phyloP scores from a whole-genome alignment of 2,329 filamentous ascomycete genomes.

The Amauroascus niger region DNA sequence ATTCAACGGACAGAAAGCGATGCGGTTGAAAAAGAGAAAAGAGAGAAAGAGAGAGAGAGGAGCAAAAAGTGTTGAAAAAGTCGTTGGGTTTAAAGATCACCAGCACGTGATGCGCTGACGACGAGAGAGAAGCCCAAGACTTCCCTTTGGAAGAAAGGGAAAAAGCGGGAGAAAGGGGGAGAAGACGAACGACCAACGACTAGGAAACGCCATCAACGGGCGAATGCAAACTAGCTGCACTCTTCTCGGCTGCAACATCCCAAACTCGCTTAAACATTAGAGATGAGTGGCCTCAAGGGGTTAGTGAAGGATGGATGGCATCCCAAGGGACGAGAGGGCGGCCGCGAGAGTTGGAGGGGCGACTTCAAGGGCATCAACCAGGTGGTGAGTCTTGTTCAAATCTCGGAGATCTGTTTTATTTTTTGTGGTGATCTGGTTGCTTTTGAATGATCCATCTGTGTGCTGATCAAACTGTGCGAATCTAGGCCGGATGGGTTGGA shows the following conservation, averaged over 20 bases:
- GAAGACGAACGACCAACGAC: background rate
- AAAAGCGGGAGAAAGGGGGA: no score
- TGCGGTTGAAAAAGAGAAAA: no score
- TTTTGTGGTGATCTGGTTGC: no score
- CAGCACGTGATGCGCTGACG: slow-evolving; percentile 1
- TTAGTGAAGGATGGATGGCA: slow-evolving; percentile 47
- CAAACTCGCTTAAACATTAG: background rate
- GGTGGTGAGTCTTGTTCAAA: slow-evolving; percentile 37
- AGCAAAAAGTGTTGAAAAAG: background rate
- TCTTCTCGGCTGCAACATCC: background rate
- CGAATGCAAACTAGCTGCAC: no score
- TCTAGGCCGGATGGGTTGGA: slow-evolving; percentile 50
- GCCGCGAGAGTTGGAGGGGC: slow-evolving; percentile 45
- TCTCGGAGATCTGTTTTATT: no score
- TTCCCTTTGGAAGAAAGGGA: no score
- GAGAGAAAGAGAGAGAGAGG: no score
- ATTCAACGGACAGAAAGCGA: no score
- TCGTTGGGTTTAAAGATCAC: background rate
- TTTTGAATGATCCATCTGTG: no score
- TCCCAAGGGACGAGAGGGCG: slow-evolving; percentile 45
- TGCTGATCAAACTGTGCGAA: slow-evolving; percentile 9
- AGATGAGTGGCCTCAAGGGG: slow-evolving; percentile 42
- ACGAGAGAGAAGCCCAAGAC: no score
- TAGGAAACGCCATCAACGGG: background rate
- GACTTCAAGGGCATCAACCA: slow-evolving; percentile 50